phyloP scores from a whole-genome alignment of 306 rosid genomes.

The Begonia fuchsioides region DNA sequence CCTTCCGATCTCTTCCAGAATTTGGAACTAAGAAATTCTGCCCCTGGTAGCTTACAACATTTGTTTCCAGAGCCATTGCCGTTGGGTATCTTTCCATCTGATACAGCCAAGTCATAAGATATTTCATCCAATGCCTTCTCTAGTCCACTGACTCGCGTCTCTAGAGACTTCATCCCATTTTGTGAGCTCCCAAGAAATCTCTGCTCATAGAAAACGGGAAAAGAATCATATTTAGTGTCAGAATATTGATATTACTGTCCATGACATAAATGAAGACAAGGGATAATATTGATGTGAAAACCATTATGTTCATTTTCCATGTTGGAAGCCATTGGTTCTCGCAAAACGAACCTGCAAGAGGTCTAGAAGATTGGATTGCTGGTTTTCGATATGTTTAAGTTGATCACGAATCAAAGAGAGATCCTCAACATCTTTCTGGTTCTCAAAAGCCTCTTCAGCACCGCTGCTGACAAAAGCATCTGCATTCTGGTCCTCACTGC shows the following conservation, averaged over 20 bases:
- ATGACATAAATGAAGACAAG: no score
- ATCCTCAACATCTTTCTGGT: constrained; percentile 62
- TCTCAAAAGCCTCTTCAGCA: constrained; percentile 42
- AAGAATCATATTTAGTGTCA: no score
- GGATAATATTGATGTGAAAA: no score
- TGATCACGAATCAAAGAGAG: constrained; percentile 73
- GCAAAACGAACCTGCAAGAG: constrained; percentile 58
- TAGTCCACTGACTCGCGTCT: constrained; percentile 80
- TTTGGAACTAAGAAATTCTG: constrained; percentile 85
- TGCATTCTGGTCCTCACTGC: constrained; percentile 14
- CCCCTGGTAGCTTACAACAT: constrained; percentile 88
- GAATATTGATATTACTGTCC: no score
- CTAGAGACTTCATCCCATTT: constrained; percentile 70
- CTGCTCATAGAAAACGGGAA: constrained; percentile 24
- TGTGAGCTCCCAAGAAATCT: constrained; percentile 93
- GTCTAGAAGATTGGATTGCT: constrained; percentile 70
- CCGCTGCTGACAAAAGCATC: constrained; percentile 22
- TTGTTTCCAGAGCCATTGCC: constrained; percentile 40
- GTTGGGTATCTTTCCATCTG: constrained; percentile 48
- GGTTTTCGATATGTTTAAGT: constrained; percentile 90
- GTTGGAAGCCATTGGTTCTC: background rate
- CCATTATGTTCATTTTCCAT: no score
- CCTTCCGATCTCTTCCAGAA: constrained; percentile 80
- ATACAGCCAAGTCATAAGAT: constrained; percentile 69
- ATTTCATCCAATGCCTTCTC: constrained; percentile 86